A percentile compares a stretch with the other conserved stretches of the same genome.
Conservation (phyloP, 257 asterid species). For the Scutellaria minor region DNA sequence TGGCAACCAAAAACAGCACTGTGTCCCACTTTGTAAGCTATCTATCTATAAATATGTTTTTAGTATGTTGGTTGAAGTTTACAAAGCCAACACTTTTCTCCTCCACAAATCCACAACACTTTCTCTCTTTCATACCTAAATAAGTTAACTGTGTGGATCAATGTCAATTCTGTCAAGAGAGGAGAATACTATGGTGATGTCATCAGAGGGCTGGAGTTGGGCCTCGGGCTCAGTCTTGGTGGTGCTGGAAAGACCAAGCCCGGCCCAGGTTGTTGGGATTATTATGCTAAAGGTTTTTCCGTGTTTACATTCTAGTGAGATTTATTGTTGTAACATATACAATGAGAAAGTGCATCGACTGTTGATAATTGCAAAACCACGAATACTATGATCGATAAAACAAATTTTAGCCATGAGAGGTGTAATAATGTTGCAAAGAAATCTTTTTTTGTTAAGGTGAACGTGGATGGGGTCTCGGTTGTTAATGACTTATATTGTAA, state of each 20-base stretch:
- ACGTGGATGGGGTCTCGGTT: slow-evolving; percentile 82
- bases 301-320: neutral
- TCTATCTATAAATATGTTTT: slow-evolving; percentile 37
- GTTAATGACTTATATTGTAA: too few relatives aligned
- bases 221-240: slow-evolving; percentile 56
- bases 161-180: slow-evolving; percentile 53
- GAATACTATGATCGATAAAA: slow-evolving; percentile 33
- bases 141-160: slow-evolving; percentile 30
- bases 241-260: slow-evolving; percentile 37
- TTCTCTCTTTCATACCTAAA: slow-evolving; percentile 42
- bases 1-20: neutral
- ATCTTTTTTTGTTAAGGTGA: slow-evolving; percentile 82
- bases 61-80: slow-evolving; percentile 40
- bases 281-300: slow-evolving; percentile 50
- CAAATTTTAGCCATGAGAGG: slow-evolving; percentile 1
- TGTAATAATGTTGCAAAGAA: slow-evolving; percentile 38
- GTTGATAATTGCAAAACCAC: slow-evolving; percentile 51
- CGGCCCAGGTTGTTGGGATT: slow-evolving; percentile 40
- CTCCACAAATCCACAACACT: slow-evolving; percentile 12
- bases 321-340: slow-evolving; percentile 13
- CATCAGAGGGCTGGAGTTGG: slow-evolving; percentile 64
- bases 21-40: slow-evolving; percentile 42
- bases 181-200: slow-evolving; percentile 42
- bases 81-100: slow-evolving; percentile 37
- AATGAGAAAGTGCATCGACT: neutral